Conservation (phyloP, 2,329 filamentous ascomycete species). For the Leptographium radiaticola region DNA sequence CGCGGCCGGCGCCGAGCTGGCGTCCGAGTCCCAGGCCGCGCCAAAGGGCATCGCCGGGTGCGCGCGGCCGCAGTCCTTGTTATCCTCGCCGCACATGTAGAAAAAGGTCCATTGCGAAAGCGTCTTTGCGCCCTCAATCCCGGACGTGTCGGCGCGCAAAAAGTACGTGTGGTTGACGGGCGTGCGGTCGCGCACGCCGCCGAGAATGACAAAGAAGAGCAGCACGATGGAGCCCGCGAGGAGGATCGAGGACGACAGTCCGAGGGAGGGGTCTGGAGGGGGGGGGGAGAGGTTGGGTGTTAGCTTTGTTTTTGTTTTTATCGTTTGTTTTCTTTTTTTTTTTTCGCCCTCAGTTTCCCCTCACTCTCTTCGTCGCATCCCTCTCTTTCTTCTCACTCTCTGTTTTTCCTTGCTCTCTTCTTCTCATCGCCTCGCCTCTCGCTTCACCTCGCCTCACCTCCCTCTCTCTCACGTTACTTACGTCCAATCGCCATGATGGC, state of each 20-base stretch:
- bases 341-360: neutral
- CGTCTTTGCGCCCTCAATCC: slow-evolving; percentile 54
- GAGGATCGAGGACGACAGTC: slow-evolving; percentile 32
- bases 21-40: slow-evolving; percentile 49
- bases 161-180: slow-evolving; percentile 71
- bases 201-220: slow-evolving; percentile 47
- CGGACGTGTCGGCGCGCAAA: slow-evolving; percentile 63
- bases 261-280: slow-evolving; percentile 25
- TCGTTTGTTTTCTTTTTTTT: neutral
- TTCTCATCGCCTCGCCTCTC: neutral
- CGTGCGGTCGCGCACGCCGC: slow-evolving; percentile 29
- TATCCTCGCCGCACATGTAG: slow-evolving; percentile 57
- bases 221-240: slow-evolving; percentile 38
- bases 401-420: neutral
- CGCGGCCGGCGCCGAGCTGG: slow-evolving; percentile 27
- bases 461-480: neutral
- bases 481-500: neutral
- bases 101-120: slow-evolving; percentile 84
- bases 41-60: slow-evolving; percentile 56
- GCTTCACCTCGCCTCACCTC: neutral
- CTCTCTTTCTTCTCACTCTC: neutral
- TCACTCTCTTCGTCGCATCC: neutral
- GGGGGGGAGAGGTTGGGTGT: neutral
- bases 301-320: neutral
- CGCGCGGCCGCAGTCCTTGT: slow-evolving; percentile 49